A percentile compares a stretch with the other conserved stretches of the same genome.
Conservation (phyloP, 2,329 filamentous ascomycete genomes). For the Cryphonectria nitschkei region DNA sequence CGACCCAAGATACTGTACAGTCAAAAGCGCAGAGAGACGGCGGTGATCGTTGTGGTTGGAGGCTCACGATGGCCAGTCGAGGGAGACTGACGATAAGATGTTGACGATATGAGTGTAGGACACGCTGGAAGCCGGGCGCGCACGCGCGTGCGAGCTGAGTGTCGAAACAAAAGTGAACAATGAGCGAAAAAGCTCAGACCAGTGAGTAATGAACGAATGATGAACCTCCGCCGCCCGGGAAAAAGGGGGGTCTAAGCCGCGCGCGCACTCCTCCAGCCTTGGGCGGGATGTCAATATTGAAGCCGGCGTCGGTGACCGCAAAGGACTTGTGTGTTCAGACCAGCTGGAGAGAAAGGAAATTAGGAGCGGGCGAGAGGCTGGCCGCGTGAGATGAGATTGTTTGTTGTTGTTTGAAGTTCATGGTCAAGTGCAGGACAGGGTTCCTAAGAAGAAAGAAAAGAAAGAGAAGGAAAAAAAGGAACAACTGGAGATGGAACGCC, state of each 20-base stretch:
- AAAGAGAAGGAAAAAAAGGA: slow-evolving; percentile 20
- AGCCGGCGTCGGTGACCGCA: slow-evolving; percentile 13
- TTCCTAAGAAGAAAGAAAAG: not conserved
- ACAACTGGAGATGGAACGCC: slow-evolving; percentile 17
- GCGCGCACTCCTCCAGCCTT: slow-evolving; percentile 5
- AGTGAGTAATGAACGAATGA: slow-evolving; percentile 22
- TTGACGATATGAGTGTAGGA: not conserved
- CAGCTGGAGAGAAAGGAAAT: slow-evolving; percentile 30
- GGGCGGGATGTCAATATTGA: not conserved
- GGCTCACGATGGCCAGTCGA: slow-evolving; percentile 7
- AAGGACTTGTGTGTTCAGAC: slow-evolving; percentile 20
- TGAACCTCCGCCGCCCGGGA: slow-evolving; percentile 15
- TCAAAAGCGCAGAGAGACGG: not conserved
- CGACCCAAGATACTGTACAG: slow-evolving; percentile 2
- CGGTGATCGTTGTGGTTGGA: not conserved
- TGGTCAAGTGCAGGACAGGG: slow-evolving; percentile 20
- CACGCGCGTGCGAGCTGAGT: slow-evolving; percentile 16
- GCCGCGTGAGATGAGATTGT: slow-evolving; percentile 23
- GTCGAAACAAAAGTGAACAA: slow-evolving; percentile 11
- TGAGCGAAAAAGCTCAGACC: slow-evolving; percentile 23
- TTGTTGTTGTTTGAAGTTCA: slow-evolving; percentile 22
- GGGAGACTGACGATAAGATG: slow-evolving; percentile 5
- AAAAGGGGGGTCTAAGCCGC: slow-evolving; percentile 5
- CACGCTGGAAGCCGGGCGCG: slow-evolving; percentile 8
- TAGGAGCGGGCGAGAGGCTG: slow-evolving; percentile 22